phyloP scores from a whole-genome alignment of 768 basidiomycete genomes.

The Fibroporia radiculosa region DNA sequence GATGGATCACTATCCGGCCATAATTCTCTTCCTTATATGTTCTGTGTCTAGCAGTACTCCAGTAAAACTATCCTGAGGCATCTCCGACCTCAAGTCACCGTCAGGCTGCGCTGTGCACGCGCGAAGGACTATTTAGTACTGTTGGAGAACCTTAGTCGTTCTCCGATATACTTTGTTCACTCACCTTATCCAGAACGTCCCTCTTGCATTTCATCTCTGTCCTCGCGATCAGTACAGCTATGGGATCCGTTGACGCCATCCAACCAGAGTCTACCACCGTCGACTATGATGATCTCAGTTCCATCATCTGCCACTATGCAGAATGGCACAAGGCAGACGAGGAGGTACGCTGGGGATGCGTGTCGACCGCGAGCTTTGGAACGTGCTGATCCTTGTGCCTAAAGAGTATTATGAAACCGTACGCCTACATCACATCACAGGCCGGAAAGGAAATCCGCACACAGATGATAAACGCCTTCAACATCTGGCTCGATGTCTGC shows the following conservation, averaged over 20 bases:
- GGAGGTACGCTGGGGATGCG: background rate
- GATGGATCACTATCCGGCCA: no score
- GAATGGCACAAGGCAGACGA: background rate
- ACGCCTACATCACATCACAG: constrained; percentile 69
- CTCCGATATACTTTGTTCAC: no score
- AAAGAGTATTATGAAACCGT: constrained; percentile 73
- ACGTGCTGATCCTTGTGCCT: background rate
- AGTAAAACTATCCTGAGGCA: no score
- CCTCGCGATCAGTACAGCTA: no score
- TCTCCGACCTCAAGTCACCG: no score
- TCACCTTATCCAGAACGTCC: background rate
- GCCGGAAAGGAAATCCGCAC: constrained; percentile 92
- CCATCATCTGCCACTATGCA: background rate
- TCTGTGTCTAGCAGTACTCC: no score
- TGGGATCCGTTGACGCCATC: background rate
- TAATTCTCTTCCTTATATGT: no score
- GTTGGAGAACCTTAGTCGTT: no score
- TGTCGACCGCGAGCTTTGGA: no score
- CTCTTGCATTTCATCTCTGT: background rate
- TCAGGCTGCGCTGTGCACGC: no score
- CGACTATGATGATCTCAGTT: background rate
- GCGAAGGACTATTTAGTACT: no score
- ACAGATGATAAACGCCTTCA: constrained; percentile 88
- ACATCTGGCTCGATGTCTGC: constrained; percentile 83
- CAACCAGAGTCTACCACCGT: background rate